Evolutionary conservation across 495 filamentous ascomycete genomes (phyloP).

Genomic region (Lentithecium fluviatile): DNA sequence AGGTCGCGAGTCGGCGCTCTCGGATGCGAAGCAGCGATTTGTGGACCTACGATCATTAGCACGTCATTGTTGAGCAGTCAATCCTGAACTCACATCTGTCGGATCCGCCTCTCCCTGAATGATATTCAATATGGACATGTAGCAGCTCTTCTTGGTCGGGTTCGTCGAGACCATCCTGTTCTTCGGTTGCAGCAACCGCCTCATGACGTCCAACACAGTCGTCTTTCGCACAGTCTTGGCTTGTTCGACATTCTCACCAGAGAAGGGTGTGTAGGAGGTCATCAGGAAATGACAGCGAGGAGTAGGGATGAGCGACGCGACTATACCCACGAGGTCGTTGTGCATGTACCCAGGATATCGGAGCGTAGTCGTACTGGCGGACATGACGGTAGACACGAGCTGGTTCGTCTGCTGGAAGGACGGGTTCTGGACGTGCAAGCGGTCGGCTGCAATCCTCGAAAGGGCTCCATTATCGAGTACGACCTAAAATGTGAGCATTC

Average conservation of each 20-base stretch:
- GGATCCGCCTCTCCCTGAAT: conserved; percentile 98
- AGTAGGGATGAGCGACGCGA: conserved; percentile 92
- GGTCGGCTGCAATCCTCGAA: conserved; percentile 88
- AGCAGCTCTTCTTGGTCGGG: conserved; percentile 94
- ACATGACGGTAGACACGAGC: conserved; percentile 97
- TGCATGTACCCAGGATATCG: conserved; percentile 99
- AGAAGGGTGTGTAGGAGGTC: conserved; percentile 97
- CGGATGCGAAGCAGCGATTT: conserved; percentile 96
- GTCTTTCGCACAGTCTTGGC: conserved; percentile 97
- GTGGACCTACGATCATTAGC: conserved; percentile 57
- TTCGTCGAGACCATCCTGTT: conserved; percentile 98
- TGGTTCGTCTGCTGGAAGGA: conserved; percentile 98
- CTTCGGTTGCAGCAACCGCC: conserved; percentile 91
- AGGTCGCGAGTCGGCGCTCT: conserved; percentile 88
- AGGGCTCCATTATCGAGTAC: conserved; percentile 95
- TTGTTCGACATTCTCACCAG: conserved; percentile 89
- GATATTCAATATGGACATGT: conserved; percentile 97
- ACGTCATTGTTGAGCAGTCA: not conserved
- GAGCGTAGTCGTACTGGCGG: conserved; percentile 91
- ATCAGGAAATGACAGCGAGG: conserved; percentile 97
- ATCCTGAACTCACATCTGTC: conserved; percentile 64
- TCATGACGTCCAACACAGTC: conserved; percentile 96
- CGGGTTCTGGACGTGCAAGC: conserved; percentile 88
- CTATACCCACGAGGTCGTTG: conserved; percentile 95
- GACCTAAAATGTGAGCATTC: conserved; percentile 49